A percentile compares a stretch with the other conserved stretches of the same genome.
Evolutionary conservation across 371 early-diverging fungal genomes (phyloP).

Genomic region (Nematocida ironsii): DNA sequence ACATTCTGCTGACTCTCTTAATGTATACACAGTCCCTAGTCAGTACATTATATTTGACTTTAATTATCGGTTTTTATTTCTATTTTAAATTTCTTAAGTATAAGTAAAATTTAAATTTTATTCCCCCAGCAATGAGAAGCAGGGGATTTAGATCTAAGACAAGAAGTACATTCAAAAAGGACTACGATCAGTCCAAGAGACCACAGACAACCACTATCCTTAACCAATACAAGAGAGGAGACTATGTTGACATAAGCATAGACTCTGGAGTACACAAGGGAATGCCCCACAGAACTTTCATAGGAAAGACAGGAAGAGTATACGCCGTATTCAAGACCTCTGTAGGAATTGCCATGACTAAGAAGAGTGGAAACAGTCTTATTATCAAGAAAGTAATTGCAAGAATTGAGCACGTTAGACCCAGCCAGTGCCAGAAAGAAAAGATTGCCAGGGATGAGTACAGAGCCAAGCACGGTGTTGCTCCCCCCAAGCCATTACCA

Average conservation of each 20-base stretch:
- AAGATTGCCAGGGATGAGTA: constrained; percentile 91
- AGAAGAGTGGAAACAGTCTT: constrained; percentile 90
- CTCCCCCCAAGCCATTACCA: constrained; percentile 83
- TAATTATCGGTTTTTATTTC: not conserved
- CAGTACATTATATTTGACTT: no score
- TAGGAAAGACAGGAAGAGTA: constrained; percentile 75
- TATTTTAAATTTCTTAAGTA: constrained; percentile 1
- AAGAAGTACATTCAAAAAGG: constrained; percentile 90
- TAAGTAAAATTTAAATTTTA: constrained; percentile 58
- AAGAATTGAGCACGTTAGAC: constrained; percentile 96
- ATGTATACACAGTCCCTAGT: no score
- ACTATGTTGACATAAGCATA: constrained; percentile 94
- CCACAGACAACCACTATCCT: constrained; percentile 89
- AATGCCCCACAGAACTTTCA: constrained; percentile 99
- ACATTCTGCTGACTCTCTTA: no score
- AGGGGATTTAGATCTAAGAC: constrained; percentile 88
- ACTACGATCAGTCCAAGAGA: constrained; percentile 81
- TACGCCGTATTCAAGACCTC: constrained; percentile 71
- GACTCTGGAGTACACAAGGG: constrained; percentile 96
- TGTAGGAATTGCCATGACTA: constrained; percentile 94
- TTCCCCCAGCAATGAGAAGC: constrained; percentile 66
- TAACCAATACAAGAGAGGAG: constrained; percentile 91
- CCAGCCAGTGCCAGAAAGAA: constrained; percentile 96
- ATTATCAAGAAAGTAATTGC: constrained; percentile 95
- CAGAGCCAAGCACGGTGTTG: constrained; percentile 78